Conservation (phyloP, 2,329 filamentous ascomycete genomes). For the Apiospora rasikravindrae region DNA sequence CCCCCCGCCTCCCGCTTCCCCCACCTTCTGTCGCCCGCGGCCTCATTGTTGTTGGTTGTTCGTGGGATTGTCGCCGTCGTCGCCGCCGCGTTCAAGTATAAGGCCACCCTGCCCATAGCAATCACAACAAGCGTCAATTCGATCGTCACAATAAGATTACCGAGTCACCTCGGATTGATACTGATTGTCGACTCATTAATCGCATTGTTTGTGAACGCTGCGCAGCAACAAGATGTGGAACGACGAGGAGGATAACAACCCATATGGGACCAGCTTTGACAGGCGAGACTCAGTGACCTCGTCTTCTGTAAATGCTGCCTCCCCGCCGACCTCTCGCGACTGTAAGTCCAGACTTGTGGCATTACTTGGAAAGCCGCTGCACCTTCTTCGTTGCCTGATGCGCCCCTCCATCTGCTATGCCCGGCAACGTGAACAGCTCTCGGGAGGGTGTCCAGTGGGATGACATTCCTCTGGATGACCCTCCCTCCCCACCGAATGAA, state of each 20-base stretch:
- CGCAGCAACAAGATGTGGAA: constrained; percentile 77
- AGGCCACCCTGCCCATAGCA: not conserved
- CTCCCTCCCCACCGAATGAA: constrained; percentile 34
- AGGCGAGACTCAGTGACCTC: constrained; percentile 80
- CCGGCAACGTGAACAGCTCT: not conserved
- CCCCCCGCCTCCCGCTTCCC: not conserved
- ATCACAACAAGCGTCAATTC: not conserved
- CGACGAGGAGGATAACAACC: constrained; percentile 94
- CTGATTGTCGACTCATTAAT: constrained; percentile 13
- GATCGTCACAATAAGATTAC: not conserved
- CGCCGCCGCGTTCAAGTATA: not conserved
- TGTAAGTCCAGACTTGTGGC: constrained; percentile 54
- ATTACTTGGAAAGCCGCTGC: constrained; percentile 20
- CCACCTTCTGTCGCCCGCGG: not conserved
- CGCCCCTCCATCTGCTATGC: not conserved
- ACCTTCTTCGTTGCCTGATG: not conserved
- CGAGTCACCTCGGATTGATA: not conserved
- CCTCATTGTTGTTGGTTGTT: not conserved
- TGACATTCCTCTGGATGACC: constrained; percentile 8
- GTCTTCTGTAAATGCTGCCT: constrained; percentile 68
- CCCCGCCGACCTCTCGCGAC: constrained; percentile 62
- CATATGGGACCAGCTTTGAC: constrained; percentile 90
- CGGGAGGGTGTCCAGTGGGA: not conserved
- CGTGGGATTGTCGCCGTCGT: not conserved
- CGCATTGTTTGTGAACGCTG: constrained; percentile 8